Conservation (phyloP, 768 basidiomycete species). For the Megacollybia marginata region DNA sequence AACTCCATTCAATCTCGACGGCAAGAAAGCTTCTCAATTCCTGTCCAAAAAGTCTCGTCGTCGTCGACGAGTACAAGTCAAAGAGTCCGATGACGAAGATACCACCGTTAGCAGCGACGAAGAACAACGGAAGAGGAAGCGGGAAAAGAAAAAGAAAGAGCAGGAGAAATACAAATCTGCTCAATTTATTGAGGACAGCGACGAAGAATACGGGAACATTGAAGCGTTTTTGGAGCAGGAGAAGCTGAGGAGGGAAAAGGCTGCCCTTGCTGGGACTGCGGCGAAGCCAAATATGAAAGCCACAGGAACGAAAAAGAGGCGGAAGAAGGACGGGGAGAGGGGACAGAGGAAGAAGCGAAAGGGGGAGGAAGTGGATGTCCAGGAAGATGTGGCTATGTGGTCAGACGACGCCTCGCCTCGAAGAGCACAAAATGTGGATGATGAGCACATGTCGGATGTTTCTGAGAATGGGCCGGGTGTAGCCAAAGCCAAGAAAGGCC, state of each 20-base stretch:
- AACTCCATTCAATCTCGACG: slow-evolving; percentile 73
- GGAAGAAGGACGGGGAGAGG: slow-evolving; percentile 28
- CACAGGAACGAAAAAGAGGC: slow-evolving; percentile 40
- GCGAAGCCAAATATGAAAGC: slow-evolving; percentile 55
- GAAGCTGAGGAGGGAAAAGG: slow-evolving; percentile 49
- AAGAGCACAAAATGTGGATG: background rate
- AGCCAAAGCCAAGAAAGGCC: slow-evolving; percentile 3
- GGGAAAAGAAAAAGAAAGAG: slow-evolving; percentile 44
- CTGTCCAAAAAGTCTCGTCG: slow-evolving; percentile 55
- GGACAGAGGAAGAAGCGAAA: slow-evolving; percentile 24
- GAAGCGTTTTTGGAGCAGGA: slow-evolving; percentile 79
- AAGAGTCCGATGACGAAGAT: slow-evolving; percentile 31
- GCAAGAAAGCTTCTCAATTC: slow-evolving; percentile 67
- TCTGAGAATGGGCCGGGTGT: background rate
- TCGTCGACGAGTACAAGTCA: slow-evolving; percentile 11
- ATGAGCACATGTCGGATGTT: background rate
- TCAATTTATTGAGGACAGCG: slow-evolving; percentile 89
- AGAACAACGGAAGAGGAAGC: slow-evolving; percentile 25
- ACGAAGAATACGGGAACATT: slow-evolving; percentile 75
- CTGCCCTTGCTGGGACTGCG: slow-evolving; percentile 36
- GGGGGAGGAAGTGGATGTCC: slow-evolving; percentile 11
- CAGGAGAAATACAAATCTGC: slow-evolving; percentile 72
- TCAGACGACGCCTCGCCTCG: background rate
- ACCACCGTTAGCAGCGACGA: slow-evolving; percentile 52
- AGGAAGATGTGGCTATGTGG: background rate